phyloP scores from a whole-genome alignment of 306 rosid species.

The Pueraria montana region DNA sequence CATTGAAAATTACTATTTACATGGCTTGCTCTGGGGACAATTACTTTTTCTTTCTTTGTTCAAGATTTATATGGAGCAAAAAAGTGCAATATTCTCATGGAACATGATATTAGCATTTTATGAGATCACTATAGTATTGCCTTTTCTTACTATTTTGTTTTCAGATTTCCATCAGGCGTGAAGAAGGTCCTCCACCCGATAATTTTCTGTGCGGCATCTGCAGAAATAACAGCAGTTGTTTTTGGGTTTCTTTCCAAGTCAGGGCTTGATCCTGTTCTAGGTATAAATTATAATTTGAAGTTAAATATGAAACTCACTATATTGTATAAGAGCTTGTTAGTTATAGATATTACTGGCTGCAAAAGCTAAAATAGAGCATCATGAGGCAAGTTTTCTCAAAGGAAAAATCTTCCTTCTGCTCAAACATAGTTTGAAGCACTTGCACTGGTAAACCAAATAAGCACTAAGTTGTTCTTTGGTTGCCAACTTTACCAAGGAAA shows the following conservation, averaged over 20 bases:
- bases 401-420: background rate
- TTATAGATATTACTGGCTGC: background rate
- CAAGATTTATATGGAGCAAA: background rate
- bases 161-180: slow-evolving; percentile 75
- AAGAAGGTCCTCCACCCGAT: slow-evolving; percentile 82
- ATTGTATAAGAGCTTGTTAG: background rate
- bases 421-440: background rate
- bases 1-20: background rate
- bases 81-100: background rate
- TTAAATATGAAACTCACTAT: slow-evolving; percentile 25
- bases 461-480: slow-evolving; percentile 13
- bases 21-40: slow-evolving; percentile 11
- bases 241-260: slow-evolving; percentile 72
- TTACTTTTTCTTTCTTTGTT: background rate
- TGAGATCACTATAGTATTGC: slow-evolving; percentile 9
- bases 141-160: slow-evolving; percentile 41
- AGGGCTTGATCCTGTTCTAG: slow-evolving; percentile 81
- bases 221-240: slow-evolving; percentile 73
- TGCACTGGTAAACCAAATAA: background rate
- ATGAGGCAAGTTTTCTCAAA: background rate
- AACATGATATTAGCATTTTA: slow-evolving; percentile 13
- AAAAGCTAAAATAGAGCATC: background rate
- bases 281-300: slow-evolving; percentile 52
- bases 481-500: slow-evolving; percentile 8
- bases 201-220: slow-evolving; percentile 70